phyloP scores from a whole-genome alignment of 176 grass and related monocot species.

The Oryza coarctata region DNA sequence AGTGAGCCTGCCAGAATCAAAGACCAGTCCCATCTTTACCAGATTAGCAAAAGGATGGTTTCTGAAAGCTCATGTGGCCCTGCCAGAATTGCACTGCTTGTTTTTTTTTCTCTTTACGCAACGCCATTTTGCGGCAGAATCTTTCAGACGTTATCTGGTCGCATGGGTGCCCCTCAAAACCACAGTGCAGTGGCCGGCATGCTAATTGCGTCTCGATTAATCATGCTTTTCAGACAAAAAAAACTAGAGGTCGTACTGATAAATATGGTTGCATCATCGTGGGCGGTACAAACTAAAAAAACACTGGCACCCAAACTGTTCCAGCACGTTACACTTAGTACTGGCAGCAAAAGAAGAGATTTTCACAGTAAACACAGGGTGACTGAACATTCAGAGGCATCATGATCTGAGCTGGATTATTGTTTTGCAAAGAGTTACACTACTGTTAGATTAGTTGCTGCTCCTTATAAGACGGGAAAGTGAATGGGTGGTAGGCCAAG shows the following conservation, averaged over 20 bases:
- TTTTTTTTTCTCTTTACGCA: slow-evolving; percentile 9
- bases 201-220: not conserved
- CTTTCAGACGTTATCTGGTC: slow-evolving; percentile 32
- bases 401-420: not conserved
- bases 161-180: not conserved
- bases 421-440: not conserved
- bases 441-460: slow-evolving; percentile 10
- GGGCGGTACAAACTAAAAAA: not conserved
- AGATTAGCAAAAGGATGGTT: slow-evolving; percentile 48
- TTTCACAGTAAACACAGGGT: not conserved
- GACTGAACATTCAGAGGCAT: not conserved
- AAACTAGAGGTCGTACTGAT: not conserved
- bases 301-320: not conserved
- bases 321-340: not conserved
- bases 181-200: not conserved
- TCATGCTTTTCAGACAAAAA: not conserved
- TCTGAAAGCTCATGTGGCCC: slow-evolving; percentile 28
- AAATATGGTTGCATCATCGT: not conserved
- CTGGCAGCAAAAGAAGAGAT: not conserved
- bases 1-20: slow-evolving; percentile 27
- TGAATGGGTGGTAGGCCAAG: slow-evolving; percentile 21
- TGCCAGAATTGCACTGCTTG: not conserved
- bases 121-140: slow-evolving; percentile 42
- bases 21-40: slow-evolving; percentile 43
- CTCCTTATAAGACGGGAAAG: slow-evolving; percentile 49